Base-by-base conservation (phyloP, 208 protist genomes). In the Herpetomonas samuelpessoai region DNA sequence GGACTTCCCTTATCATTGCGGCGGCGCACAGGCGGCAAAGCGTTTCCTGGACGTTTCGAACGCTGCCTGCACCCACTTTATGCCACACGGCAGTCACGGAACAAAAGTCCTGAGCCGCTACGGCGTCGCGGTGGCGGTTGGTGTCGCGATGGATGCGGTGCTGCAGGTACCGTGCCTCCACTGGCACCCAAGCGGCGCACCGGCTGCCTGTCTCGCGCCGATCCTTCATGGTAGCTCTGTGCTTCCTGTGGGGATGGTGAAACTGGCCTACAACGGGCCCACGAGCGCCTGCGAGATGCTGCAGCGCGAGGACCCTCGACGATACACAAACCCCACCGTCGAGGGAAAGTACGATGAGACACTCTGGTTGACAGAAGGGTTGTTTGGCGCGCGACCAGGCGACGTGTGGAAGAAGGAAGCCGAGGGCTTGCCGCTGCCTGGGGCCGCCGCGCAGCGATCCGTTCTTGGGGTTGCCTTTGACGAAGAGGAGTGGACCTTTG, bases 1-100 rank as follows among this genome's bases (percentile, higher is more conserved):
- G 10, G 64, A 72, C 65, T 95, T 95, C 52, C 83, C 88, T 0
- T 95, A 95, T 49, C 88, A 95, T 55, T 87, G 72, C 57, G 88
- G 88, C 21, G 68, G 65, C 18, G 63, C 49, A 44, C 88, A 95
- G 31, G 84, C 88, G 1, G 62, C 55, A 10, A 84, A 86, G 63
- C 75, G 66, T 3, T 95, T 87, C 68, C 78, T 88, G 53, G 88
- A 95, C 64, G 77, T 84, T 26, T 71, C 76, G n/a, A 22, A 30
- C 6, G 35, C 10, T 24, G 66, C 66, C 16, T 71, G 59, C 45
- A 29, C 29, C 12, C 51, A 68, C 45, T 81, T 83, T 62, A 68
- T 62, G 9, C 55, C 30, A 25, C 39, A 59, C 10, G 61, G 72
- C 46, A 71, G 35, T 21, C 88, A 95, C 58, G 85, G 88, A 1